A percentile compares a stretch with the other conserved stretches of the same genome.
Conservation (phyloP, 2,329 filamentous ascomycete genomes). For the Moelleriella libera region DNA sequence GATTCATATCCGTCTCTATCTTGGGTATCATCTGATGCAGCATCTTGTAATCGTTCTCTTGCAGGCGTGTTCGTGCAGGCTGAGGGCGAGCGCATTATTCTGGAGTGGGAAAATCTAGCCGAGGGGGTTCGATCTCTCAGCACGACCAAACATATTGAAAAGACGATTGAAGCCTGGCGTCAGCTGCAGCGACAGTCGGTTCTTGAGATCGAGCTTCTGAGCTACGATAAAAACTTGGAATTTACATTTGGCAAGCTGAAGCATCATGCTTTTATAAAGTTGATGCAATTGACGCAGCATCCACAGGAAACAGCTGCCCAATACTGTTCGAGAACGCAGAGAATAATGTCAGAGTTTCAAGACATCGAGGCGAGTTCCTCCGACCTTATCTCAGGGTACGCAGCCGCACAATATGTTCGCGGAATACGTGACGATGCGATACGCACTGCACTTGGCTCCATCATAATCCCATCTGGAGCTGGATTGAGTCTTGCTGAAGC, state of each 20-base stretch:
- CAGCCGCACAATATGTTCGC: constrained; percentile 31
- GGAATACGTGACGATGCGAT: constrained; percentile 36
- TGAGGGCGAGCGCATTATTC: constrained; percentile 40
- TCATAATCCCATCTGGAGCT: constrained; percentile 5
- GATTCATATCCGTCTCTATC: constrained; percentile 31
- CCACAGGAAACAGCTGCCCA: constrained; percentile 34
- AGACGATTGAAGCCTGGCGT: constrained; percentile 29
- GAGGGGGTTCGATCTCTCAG: constrained; percentile 7
- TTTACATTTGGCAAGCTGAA: constrained; percentile 32
- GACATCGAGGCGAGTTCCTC: constrained; percentile 14
- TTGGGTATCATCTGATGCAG: constrained; percentile 13
- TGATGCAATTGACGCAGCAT: constrained; percentile 38
- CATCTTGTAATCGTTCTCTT: constrained; percentile 29
- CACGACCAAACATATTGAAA: constrained; percentile 15
- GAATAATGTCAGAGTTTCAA: constrained; percentile 20
- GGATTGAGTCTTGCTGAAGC: constrained; percentile 23
- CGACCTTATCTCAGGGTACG: constrained; percentile 3
- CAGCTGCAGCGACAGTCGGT: constrained; percentile 22
- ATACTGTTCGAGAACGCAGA: constrained; percentile 30
- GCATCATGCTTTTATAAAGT: constrained; percentile 35
- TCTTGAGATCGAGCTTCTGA: constrained; percentile 30
- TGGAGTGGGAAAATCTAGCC: constrained; percentile 18
- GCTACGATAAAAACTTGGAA: constrained; percentile 39
- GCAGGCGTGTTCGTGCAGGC: constrained; percentile 37
- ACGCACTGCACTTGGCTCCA: constrained; percentile 22